These are phyloP conservation scores for Nannochloropsis gaditana DNA, from an alignment of 108 stramenopile genomes.

Conservation along the genomic window DNA sequence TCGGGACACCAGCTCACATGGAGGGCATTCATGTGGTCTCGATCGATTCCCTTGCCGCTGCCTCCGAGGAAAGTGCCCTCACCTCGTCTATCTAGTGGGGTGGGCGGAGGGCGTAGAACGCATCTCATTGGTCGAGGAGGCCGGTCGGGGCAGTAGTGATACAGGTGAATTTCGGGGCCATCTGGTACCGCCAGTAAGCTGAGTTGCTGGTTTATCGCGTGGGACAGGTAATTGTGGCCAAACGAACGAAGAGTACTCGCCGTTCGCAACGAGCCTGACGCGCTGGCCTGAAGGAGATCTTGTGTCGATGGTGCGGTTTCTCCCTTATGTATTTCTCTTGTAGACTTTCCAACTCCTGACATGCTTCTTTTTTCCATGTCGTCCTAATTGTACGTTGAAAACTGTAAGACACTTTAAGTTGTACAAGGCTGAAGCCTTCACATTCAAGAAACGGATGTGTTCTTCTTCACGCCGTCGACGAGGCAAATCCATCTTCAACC, in stretches of 20 bases:
- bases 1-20: constrained; percentile 17
- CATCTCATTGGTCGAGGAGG: background rate
- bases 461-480: too few species aligned
- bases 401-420: too few species aligned
- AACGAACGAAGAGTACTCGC: background rate
- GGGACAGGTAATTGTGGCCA: background rate
- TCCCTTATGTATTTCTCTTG: too few species aligned
- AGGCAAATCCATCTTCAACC: too few species aligned
- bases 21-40: background rate
- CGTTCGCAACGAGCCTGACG: background rate
- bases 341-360: too few species aligned
- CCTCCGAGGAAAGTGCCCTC: background rate
- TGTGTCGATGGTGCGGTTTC: too few species aligned
- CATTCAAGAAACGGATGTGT: too few species aligned
- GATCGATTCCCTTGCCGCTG: background rate
- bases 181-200: background rate
- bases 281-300: background rate
- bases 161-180: background rate
- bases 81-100: background rate
- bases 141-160: background rate
- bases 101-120: background rate
- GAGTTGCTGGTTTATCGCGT: background rate
- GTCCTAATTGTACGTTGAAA: too few species aligned
- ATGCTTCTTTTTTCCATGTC: too few species aligned
- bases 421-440: too few species aligned